Evolutionary conservation across 805 yeast genomes (phyloP).

Genomic region (Sungouiella blattae): DNA sequence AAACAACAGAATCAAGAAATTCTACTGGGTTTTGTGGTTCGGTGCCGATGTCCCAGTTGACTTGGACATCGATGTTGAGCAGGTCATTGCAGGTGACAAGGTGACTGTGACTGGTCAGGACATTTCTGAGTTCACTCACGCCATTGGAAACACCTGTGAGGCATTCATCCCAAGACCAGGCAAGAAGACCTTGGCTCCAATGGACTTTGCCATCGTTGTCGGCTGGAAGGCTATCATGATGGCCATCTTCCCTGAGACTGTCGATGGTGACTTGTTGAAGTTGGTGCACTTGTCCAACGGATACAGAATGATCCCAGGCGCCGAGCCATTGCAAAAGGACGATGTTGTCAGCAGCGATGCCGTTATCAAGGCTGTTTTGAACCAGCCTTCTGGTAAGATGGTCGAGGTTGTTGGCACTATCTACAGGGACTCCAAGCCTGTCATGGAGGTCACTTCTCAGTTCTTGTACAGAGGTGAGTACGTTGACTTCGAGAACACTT

Average conservation of each 20-base stretch:
- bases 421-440: constrained; percentile 69
- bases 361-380: constrained; percentile 80
- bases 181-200: constrained; percentile 85
- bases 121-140: constrained; percentile 91
- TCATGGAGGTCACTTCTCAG: constrained; percentile 90
- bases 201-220: constrained; percentile 98
- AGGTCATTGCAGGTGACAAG: constrained; percentile 66
- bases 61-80: constrained; percentile 67
- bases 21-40: constrained; percentile 98
- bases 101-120: constrained; percentile 68
- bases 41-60: constrained; percentile 59
- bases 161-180: constrained; percentile 89
- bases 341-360: constrained; percentile 83
- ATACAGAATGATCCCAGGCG: constrained; percentile 89
- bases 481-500: constrained; percentile 84
- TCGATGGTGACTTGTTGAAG: constrained; percentile 93
- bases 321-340: constrained; percentile 82
- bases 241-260: constrained; percentile 94
- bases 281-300: constrained; percentile 94
- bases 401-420: constrained; percentile 94
- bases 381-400: constrained; percentile 89
- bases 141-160: constrained; percentile 95
- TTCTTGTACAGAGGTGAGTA: constrained; percentile 96
- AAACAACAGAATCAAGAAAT: constrained; percentile 87
- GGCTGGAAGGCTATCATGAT: constrained; percentile 98